A percentile compares a stretch with the other conserved stretches of the same genome.
Conservation (phyloP, 805 yeast species). For the Kuraishia borneana region DNA sequence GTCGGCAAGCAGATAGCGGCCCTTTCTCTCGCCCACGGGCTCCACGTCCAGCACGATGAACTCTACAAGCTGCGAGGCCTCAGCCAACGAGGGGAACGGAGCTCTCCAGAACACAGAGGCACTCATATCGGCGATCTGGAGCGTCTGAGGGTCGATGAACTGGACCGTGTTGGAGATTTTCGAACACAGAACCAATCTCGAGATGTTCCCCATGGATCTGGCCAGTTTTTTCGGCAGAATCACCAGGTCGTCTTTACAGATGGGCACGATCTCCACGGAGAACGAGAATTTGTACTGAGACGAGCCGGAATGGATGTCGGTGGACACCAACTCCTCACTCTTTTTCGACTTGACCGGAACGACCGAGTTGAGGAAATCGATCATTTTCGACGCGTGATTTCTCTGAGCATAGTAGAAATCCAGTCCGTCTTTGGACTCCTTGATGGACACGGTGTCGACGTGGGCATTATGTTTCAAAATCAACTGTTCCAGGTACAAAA, state of each 20-base stretch:
- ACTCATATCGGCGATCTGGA: slow-evolving; percentile 66
- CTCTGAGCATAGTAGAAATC: slow-evolving; percentile 86
- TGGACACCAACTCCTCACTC: slow-evolving; percentile 85
- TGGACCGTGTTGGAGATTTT: slow-evolving; percentile 77
- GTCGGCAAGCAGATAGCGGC: slow-evolving; percentile 79
- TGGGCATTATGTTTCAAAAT: slow-evolving; percentile 90
- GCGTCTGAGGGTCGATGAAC: slow-evolving; percentile 74
- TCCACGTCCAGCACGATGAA: slow-evolving; percentile 91
- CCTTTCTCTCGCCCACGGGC: slow-evolving; percentile 71
- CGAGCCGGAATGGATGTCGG: slow-evolving; percentile 85
- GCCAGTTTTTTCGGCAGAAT: slow-evolving; percentile 86
- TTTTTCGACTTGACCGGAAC: slow-evolving; percentile 76
- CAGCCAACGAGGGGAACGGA: slow-evolving; percentile 71
- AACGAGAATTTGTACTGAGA: slow-evolving; percentile 83
- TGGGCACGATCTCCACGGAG: slow-evolving; percentile 90
- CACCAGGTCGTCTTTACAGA: slow-evolving; percentile 94
- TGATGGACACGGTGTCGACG: slow-evolving; percentile 84
- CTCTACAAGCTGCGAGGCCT: slow-evolving; percentile 67
- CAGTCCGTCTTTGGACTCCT: slow-evolving; percentile 87
- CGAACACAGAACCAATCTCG: slow-evolving; percentile 75
- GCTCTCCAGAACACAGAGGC: slow-evolving; percentile 70
- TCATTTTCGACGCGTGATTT: slow-evolving; percentile 89
- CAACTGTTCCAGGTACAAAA: slow-evolving; percentile 89
- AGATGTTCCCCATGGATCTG: slow-evolving; percentile 67
- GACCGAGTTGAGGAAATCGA: slow-evolving; percentile 77